Base-by-base conservation (phyloP, 2,329 filamentous ascomycete species). In the Aspergillus spinulosporus region DNA sequence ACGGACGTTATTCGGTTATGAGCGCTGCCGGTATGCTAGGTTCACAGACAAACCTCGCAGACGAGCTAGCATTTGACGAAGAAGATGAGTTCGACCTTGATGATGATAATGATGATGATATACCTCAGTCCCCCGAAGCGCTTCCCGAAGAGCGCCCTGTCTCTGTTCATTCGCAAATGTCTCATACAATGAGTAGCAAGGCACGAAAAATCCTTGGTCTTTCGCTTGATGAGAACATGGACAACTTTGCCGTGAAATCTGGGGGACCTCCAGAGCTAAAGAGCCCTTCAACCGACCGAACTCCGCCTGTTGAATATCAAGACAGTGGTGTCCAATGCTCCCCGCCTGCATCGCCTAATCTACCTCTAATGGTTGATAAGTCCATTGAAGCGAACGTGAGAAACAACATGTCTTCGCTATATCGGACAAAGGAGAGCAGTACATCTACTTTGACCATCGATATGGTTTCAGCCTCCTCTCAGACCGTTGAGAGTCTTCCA, bases 11-110 rank as follows among this genome's bases (percentile, higher is more conserved):
- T 68, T 95, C 92, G 2, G 76, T 88, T 26, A 78, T 89, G 59
- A 86, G 81, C 60, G 80, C 82, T n/a, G 74, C 76, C 5, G 80
- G 80, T 59, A 74, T 76, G 7, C 76, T 80, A 56, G 82, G 80
- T 7, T 74, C 77, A 15, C 88, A 87, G 67, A 68, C 77, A 57
- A 96, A 88, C 60, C 80, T 99, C 40, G 94, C 94, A 0, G 92
- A 97, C 65, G 94, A 99, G 75, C 82, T 99, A 53, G 87, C 90
- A 59, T 89, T 96, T 59, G 90, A 92, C 56, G 88, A 89, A 59
- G 89, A 93, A 54, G 90, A 92, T 32, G 79, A 79, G 45, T 64
- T 78, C 51, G 77, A 78, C 37, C 83, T 89, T 60, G 88, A 21
- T 21, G 21, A 21, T 21, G 21, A 21, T 21, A 21, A 88, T 36